phyloP scores from a whole-genome alignment of 2,329 filamentous ascomycete species.

The Diaporthe helianthi region DNA sequence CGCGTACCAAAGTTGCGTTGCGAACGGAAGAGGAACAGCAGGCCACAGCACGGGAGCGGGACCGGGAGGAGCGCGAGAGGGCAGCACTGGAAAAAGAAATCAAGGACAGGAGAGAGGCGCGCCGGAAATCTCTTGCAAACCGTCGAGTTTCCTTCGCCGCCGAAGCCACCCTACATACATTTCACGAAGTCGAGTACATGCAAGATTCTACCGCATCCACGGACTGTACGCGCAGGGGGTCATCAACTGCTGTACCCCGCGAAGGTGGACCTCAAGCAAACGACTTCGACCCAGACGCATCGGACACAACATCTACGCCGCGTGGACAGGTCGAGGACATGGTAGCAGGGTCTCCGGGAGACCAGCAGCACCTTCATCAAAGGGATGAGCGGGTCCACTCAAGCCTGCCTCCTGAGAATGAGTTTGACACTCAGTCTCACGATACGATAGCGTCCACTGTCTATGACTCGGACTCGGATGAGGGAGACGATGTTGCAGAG shows the following conservation, averaged over 20 bases:
- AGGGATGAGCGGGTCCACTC: slow-evolving; percentile 70
- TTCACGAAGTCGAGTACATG: slow-evolving; percentile 89
- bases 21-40: slow-evolving; percentile 76
- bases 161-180: slow-evolving; percentile 95
- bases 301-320: slow-evolving; percentile 67
- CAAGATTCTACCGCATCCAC: slow-evolving; percentile 86
- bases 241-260: slow-evolving; percentile 56
- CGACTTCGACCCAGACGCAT: slow-evolving; percentile 52
- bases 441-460: slow-evolving; percentile 78
- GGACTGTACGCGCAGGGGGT: slow-evolving; percentile 74
- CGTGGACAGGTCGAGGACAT: slow-evolving; percentile 67
- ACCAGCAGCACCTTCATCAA: slow-evolving; percentile 70
- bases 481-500: slow-evolving; percentile 61
- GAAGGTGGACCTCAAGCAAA: slow-evolving; percentile 39
- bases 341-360: slow-evolving; percentile 65
- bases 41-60: slow-evolving; percentile 71
- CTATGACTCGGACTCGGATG: slow-evolving; percentile 72
- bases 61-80: slow-evolving; percentile 72
- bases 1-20: slow-evolving; percentile 66
- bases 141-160: slow-evolving; percentile 96
- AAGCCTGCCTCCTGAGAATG: slow-evolving; percentile 67
- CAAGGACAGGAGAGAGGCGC: slow-evolving; percentile 79
- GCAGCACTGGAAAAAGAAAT: slow-evolving; percentile 66
- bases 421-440: slow-evolving; percentile 59
- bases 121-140: slow-evolving; percentile 91